Conservation (phyloP, 192 early-diverging fungal genomes). For the Physocladia obscura region DNA sequence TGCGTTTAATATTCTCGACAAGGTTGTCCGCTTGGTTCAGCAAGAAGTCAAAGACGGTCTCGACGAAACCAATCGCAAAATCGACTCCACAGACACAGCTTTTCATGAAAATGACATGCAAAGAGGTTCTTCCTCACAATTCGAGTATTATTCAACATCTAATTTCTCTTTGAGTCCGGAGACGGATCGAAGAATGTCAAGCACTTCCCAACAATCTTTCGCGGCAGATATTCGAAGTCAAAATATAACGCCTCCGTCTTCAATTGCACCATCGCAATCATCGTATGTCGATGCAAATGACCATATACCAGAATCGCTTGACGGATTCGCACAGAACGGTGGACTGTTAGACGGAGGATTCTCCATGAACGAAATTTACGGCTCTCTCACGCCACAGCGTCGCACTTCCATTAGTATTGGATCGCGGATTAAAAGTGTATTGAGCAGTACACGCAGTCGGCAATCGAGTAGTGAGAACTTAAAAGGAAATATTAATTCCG, state of each 20-base stretch:
- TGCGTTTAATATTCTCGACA: not conserved
- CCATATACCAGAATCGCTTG: not conserved
- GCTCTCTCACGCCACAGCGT: not conserved
- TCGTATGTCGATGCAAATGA: not conserved
- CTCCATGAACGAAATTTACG: not conserved
- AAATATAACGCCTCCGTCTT: not conserved
- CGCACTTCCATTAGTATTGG: too few relatives aligned
- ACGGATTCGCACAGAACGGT: slow-evolving; percentile 8
- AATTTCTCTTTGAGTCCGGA: not conserved
- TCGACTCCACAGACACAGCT: not conserved
- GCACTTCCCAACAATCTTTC: too few relatives aligned
- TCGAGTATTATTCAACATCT: not conserved
- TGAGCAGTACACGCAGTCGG: too few relatives aligned
- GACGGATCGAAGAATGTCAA: not conserved
- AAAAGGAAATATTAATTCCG: too few relatives aligned
- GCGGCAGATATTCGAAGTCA: too few relatives aligned
- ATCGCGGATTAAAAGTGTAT: too few relatives aligned
- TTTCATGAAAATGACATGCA: not conserved
- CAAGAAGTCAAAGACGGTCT: not conserved
- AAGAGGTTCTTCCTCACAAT: not conserved
- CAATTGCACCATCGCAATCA: not conserved
- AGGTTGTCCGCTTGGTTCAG: not conserved
- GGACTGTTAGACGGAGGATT: slow-evolving; percentile 10
- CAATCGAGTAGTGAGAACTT: too few relatives aligned
- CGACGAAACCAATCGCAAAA: not conserved